A percentile compares a stretch with the other conserved stretches of the same genome.
Evolutionary conservation across 257 asterid species (phyloP).

Genomic region (Solanum appendiculatum): DNA sequence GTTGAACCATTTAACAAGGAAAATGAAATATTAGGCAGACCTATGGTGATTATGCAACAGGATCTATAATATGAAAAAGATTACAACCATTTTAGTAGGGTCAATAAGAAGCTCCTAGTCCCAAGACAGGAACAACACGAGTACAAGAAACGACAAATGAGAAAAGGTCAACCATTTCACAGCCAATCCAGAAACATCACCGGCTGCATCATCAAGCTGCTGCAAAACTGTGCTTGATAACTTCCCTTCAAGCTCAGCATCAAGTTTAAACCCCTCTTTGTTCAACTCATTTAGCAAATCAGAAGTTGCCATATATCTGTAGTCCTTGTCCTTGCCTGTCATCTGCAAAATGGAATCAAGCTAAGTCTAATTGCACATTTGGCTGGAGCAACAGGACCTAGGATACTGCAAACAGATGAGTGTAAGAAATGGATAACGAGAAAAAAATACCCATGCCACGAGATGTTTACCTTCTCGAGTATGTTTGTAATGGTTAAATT

Average conservation of each 20-base stretch:
- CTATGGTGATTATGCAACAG: not conserved
- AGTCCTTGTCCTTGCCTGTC: constrained; percentile 99
- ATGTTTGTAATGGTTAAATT: constrained; percentile 40
- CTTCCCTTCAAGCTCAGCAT: constrained; percentile 73
- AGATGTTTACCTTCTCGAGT: constrained; percentile 68
- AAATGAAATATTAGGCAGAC: not conserved
- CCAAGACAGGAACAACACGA: not conserved
- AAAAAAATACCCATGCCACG: not conserved
- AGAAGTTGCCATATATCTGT: constrained; percentile 98
- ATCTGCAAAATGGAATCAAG: constrained; percentile 40
- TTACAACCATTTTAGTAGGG: not conserved
- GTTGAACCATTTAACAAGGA: constrained; percentile 48
- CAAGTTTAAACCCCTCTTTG: constrained; percentile 84
- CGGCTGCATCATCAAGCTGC: constrained; percentile 96
- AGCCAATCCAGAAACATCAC: constrained; percentile 98
- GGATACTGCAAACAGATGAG: not conserved
- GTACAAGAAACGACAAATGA: not conserved
- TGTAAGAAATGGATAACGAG: not conserved
- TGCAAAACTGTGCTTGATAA: constrained; percentile 73
- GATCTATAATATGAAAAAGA: not conserved
- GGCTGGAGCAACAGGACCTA: not conserved
- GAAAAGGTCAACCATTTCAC: constrained; percentile 70
- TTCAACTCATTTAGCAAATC: constrained; percentile 90
- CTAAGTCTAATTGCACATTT: not conserved
- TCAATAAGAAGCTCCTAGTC: not conserved